Evolutionary conservation across 495 filamentous ascomycete species (phyloP).

Genomic region (Penicillium macrosclerotiorum): DNA sequence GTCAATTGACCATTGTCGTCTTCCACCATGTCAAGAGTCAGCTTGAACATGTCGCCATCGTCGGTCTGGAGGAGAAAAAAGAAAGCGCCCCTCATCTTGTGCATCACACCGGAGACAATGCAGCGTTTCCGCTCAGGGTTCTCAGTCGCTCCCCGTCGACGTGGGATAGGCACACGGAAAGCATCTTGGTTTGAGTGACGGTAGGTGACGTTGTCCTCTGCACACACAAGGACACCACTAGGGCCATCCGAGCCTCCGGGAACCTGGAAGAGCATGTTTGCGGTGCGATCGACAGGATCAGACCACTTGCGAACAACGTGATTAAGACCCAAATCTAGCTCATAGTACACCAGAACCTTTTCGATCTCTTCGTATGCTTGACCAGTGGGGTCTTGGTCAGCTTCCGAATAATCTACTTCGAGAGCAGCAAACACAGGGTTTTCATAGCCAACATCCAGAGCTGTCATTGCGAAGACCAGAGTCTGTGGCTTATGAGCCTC

Average conservation of each 20-base stretch:
- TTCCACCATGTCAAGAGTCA: conserved; percentile 87
- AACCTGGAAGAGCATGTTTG: conserved; percentile 90
- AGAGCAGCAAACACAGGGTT: conserved; percentile 95
- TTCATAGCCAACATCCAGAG: conserved; percentile 91
- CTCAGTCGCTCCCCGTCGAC: conserved; percentile 80
- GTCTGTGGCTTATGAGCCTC: conserved; percentile 97
- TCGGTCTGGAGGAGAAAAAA: conserved; percentile 96
- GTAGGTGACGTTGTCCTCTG: conserved; percentile 92
- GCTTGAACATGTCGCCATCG: conserved; percentile 96
- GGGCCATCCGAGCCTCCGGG: conserved; percentile 92
- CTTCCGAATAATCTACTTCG: conserved; percentile 89
- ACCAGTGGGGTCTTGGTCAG: conserved; percentile 87
- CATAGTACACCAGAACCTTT: conserved; percentile 93
- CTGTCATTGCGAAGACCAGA: conserved; percentile 80
- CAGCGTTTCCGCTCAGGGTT: conserved; percentile 86
- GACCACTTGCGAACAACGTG: conserved; percentile 96
- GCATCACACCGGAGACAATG: conserved; percentile 90
- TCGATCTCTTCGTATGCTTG: conserved; percentile 77
- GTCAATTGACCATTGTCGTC: conserved; percentile 75
- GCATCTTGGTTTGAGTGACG: conserved; percentile 88
- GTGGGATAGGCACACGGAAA: conserved; percentile 85
- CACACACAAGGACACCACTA: conserved; percentile 91
- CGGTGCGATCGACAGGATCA: conserved; percentile 86
- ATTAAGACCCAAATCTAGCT: conserved; percentile 93
- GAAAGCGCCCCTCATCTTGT: conserved; percentile 94